Conservation (phyloP, 2,329 filamentous ascomycete species). For the Dactylonectria estremocensis region DNA sequence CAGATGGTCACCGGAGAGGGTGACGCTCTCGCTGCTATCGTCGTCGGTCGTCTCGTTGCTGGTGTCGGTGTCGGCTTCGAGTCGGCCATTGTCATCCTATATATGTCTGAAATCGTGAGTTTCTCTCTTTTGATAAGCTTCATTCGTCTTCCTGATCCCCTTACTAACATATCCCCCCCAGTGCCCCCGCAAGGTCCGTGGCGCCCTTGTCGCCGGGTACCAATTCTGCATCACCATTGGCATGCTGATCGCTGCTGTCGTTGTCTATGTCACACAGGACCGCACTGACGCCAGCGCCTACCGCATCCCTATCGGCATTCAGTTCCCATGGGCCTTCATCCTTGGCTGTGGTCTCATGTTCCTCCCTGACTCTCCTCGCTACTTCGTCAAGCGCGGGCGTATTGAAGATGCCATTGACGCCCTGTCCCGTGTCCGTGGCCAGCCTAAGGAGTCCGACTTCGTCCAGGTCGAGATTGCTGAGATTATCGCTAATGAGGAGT, state of each 20-base stretch:
- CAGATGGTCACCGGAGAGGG: conserved; percentile 70
- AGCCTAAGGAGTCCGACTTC: conserved; percentile 79
- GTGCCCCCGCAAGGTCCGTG: conserved; percentile 61
- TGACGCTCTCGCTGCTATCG: conserved; percentile 72
- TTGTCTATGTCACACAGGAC: conserved; percentile 37
- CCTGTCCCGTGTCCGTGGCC: conserved; percentile 80
- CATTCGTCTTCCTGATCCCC: neutral
- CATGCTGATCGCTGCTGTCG: conserved; percentile 33
- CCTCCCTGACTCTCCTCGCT: conserved; percentile 89
- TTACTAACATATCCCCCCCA: conserved; percentile 48
- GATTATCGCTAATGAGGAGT: conserved; percentile 91
- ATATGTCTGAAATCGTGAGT: conserved; percentile 86
- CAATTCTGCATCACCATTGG: conserved; percentile 43
- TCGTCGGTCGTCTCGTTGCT: conserved; percentile 81
- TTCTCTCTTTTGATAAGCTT: too few species aligned
- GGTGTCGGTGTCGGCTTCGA: conserved; percentile 87
- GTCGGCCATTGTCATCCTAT: conserved; percentile 84
- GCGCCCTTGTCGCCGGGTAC: conserved; percentile 38
- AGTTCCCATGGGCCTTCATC: conserved; percentile 86
- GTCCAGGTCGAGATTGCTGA: conserved; percentile 86
- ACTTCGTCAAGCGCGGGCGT: conserved; percentile 84
- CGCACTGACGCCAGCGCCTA: conserved; percentile 51
- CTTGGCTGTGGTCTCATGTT: conserved; percentile 80
- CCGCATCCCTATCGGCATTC: conserved; percentile 83
- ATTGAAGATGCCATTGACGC: conserved; percentile 74